Evolutionary conservation across 108 stramenopile species (phyloP).

Genomic region (Epithemia pelagica): DNA sequence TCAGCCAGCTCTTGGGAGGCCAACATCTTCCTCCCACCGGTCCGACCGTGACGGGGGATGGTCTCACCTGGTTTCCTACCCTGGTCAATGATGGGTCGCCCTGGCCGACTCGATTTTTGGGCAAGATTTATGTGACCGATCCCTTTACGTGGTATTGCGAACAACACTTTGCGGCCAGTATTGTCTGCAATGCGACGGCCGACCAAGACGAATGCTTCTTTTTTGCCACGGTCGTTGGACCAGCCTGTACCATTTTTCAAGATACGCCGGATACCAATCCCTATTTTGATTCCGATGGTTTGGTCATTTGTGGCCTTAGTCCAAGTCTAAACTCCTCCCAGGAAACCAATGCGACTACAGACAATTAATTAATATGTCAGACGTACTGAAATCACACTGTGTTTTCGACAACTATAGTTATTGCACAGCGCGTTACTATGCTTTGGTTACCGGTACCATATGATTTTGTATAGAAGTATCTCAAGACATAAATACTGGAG

Average conservation of each 20-base stretch:
- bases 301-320: neutral
- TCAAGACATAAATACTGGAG: neutral
- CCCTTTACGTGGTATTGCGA: too few species aligned
- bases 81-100: too few species aligned
- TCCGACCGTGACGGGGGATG: neutral
- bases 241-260: neutral
- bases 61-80: neutral
- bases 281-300: neutral
- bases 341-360: too few species aligned
- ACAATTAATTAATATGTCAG: too few species aligned
- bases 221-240: neutral
- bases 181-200: too few species aligned
- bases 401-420: neutral
- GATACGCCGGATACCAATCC: neutral
- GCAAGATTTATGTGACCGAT: too few species aligned
- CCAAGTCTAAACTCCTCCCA: too few species aligned
- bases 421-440: neutral
- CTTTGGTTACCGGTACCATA: too few species aligned
- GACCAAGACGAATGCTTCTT: neutral
- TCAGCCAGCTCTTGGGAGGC: neutral
- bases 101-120: too few species aligned
- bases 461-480: neutral
- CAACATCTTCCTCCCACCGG: neutral
- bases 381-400: neutral
- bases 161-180: too few species aligned